These are phyloP conservation scores for Camellia granthamiana DNA, from an alignment of 148 eudicot species.

Conservation along the genomic window DNA sequence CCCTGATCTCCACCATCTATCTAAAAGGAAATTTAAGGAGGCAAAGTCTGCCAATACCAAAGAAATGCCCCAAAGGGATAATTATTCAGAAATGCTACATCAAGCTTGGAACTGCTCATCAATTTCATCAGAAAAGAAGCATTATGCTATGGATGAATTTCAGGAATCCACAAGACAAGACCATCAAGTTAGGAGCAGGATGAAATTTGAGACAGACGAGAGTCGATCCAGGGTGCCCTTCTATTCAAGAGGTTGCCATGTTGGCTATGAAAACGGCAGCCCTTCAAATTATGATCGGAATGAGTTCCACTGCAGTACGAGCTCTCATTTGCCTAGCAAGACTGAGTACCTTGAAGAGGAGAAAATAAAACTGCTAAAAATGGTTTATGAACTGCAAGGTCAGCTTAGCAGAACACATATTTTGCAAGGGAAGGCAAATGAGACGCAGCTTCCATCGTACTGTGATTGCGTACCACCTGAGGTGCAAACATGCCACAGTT, in stretches of 20 bases:
- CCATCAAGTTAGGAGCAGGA: constrained; percentile 25
- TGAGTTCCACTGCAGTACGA: constrained; percentile 26
- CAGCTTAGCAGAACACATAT: constrained; percentile 33
- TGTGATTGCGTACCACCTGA: constrained; percentile 36
- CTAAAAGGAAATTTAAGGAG: constrained; percentile 27
- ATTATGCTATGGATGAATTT: constrained; percentile 24
- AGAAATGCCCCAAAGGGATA: constrained; percentile 16
- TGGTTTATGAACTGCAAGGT: constrained; percentile 42
- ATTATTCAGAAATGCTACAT: constrained; percentile 24
- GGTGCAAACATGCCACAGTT: constrained; percentile 32
- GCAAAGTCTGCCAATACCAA: constrained; percentile 18
- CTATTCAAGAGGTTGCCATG: constrained; percentile 27
- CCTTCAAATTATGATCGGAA: constrained; percentile 37
- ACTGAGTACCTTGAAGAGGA: constrained; percentile 35
- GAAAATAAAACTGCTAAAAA: constrained; percentile 31
- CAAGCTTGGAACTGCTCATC: constrained; percentile 22
- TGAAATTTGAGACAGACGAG: constrained; percentile 23
- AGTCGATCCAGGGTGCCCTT: constrained; percentile 33
- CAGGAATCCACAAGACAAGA: constrained; percentile 22
- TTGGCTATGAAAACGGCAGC: constrained; percentile 40
- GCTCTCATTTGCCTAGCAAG: constrained; percentile 25
- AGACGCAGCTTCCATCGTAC: constrained; percentile 32
- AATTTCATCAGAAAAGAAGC: constrained; percentile 24
- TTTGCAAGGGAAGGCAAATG: constrained; percentile 24
- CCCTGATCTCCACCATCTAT: constrained; percentile 12